phyloP scores from a whole-genome alignment of 192 early-diverging fungal species.

The Rhizoclosmatium globosum region DNA sequence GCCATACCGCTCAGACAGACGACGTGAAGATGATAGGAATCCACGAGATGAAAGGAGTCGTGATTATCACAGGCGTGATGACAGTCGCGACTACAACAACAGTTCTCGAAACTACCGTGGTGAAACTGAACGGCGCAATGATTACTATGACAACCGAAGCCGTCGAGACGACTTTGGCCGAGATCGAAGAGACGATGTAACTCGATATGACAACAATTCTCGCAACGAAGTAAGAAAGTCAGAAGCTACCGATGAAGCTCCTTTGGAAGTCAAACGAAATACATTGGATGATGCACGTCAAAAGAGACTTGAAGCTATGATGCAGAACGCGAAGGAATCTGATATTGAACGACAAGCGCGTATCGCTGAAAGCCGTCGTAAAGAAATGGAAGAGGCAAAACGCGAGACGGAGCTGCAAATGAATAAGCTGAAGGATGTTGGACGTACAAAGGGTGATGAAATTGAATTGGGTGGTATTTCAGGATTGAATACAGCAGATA shows the following conservation, averaged over 20 bases:
- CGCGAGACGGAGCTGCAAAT: constrained; percentile 38
- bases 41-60: constrained; percentile 48
- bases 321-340: constrained; percentile 42
- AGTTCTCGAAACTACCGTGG: too few relatives aligned
- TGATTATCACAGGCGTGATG: constrained; percentile 1
- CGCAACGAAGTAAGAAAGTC: not conserved
- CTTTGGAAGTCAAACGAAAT: not conserved
- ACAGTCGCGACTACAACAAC: not conserved
- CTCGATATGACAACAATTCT: not conserved
- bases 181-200: not conserved
- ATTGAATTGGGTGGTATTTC: constrained; percentile 44
- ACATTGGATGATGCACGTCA: constrained; percentile 36
- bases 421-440: constrained; percentile 25
- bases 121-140: too few relatives aligned
- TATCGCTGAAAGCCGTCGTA: constrained; percentile 32
- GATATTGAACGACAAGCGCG: constrained; percentile 39
- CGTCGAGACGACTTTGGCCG: not conserved
- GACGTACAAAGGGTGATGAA: constrained; percentile 23
- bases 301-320: constrained; percentile 47
- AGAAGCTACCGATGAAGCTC: not conserved
- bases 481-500: constrained; percentile 44
- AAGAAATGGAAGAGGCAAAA: constrained; percentile 42
- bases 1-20: too few relatives aligned
- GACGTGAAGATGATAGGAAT: too few relatives aligned
- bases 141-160: not conserved